Conservation (phyloP, 2,329 filamentous ascomycete genomes). For the Hypomyces rosellus region DNA sequence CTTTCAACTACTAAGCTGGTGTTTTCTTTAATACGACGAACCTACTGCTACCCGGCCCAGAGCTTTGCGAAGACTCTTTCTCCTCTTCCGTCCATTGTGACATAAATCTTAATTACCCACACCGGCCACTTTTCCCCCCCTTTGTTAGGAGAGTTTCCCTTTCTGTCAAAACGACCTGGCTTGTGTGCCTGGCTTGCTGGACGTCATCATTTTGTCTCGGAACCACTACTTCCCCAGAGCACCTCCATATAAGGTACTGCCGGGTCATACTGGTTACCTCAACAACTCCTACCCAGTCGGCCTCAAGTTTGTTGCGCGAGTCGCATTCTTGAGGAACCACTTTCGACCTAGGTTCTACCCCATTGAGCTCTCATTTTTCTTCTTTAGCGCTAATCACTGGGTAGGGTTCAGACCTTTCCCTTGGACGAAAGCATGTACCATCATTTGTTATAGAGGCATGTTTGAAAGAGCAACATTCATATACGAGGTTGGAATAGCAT, state of each 20-base stretch:
- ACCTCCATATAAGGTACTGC: background rate
- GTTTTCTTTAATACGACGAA: conserved; percentile 8
- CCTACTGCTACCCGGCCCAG: conserved; percentile 1
- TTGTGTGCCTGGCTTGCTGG: background rate
- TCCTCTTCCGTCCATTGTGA: background rate
- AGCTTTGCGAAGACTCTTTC: background rate
- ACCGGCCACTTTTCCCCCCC: no score
- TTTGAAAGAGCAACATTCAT: conserved; percentile 13
- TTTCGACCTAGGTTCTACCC: background rate
- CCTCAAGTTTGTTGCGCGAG: no score
- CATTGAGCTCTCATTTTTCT: background rate
- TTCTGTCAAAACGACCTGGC: background rate
- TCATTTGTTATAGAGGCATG: conserved; percentile 14
- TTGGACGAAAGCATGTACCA: conserved; percentile 8
- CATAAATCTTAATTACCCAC: background rate
- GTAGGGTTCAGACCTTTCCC: background rate
- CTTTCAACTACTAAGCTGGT: conserved; percentile 9
- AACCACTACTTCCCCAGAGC: background rate
- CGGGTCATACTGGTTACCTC: no score
- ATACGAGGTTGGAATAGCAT: conserved; percentile 31
- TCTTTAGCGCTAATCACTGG: background rate
- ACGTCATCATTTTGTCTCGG: background rate
- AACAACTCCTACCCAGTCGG: no score
- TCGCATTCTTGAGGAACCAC: background rate
- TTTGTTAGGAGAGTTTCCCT: background rate